These are phyloP conservation scores for Ophiocordyceps camponoti-rufipedis DNA, from an alignment of 2,329 filamentous ascomycete genomes.

Conservation along the genomic window DNA sequence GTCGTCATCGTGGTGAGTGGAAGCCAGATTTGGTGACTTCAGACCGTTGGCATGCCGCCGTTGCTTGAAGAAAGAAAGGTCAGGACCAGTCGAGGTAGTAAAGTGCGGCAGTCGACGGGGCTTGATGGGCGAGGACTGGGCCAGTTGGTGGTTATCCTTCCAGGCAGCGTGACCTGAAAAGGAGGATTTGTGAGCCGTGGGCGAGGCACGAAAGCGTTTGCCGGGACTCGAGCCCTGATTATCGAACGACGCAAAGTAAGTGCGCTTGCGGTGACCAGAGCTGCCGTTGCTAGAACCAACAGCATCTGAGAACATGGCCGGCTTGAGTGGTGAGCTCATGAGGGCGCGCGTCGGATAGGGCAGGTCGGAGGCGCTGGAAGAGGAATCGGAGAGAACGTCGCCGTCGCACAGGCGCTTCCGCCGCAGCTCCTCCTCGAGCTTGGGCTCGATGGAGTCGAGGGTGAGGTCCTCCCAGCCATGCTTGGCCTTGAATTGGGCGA, in stretches of 20 bases:
- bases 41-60: conserved; percentile 51
- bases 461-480: conserved; percentile 87
- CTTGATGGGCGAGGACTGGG: conserved; percentile 77
- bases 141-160: conserved; percentile 59
- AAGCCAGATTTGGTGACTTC: conserved; percentile 40
- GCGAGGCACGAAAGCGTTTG: conserved; percentile 51
- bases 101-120: conserved; percentile 58
- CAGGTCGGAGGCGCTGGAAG: conserved; percentile 64
- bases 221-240: conserved; percentile 34
- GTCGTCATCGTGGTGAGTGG: conserved; percentile 72
- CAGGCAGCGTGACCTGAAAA: conserved; percentile 41
- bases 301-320: conserved; percentile 70
- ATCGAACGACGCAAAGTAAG: conserved; percentile 41
- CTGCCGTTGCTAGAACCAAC: conserved; percentile 52
- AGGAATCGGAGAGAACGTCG: conserved; percentile 72
- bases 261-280: conserved; percentile 46
- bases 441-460: conserved; percentile 71
- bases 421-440: conserved; percentile 61
- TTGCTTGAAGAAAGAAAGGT: conserved; percentile 61
- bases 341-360: conserved; percentile 49
- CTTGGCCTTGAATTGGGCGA: conserved; percentile 94
- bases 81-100: conserved; percentile 49
- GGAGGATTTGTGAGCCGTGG: conserved; percentile 37
- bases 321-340: conserved; percentile 73
- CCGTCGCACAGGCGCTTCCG: conserved; percentile 50